A percentile compares a stretch with the other conserved stretches of the same genome.
These are phyloP conservation scores for Neoboletus subvelutipes DNA, from an alignment of 768 basidiomycete species.

Conservation along the genomic window DNA sequence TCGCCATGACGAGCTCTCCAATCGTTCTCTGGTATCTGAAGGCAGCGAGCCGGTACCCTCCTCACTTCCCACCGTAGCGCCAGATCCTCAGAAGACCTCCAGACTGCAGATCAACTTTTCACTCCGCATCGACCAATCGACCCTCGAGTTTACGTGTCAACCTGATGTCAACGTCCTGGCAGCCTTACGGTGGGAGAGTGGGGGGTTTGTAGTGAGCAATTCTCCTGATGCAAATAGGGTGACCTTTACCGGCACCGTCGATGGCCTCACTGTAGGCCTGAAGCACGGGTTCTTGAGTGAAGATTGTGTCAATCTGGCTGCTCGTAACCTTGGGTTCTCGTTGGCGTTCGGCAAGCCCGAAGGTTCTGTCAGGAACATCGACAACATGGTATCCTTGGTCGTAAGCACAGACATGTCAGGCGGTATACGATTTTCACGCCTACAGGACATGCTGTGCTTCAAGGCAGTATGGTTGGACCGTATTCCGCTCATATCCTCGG, in stretches of 20 bases:
- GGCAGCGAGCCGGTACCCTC: constrained; percentile 3
- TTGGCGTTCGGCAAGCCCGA: constrained; percentile 62
- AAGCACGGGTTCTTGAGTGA: constrained; percentile 86
- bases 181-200: constrained; percentile 89
- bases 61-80: constrained; percentile 19
- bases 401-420: constrained; percentile 86
- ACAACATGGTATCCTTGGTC: constrained; percentile 66
- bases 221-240: constrained; percentile 71
- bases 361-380: constrained; percentile 32
- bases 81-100: constrained; percentile 30
- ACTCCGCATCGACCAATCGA: constrained; percentile 88
- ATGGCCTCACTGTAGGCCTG: constrained; percentile 76
- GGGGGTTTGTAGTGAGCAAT: constrained; percentile 81
- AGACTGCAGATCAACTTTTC: constrained; percentile 79
- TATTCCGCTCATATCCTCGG: constrained; percentile 69
- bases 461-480: constrained; percentile 94
- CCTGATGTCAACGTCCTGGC: constrained; percentile 93
- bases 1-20: constrained; percentile 18
- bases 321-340: constrained; percentile 79
- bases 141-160: constrained; percentile 80
- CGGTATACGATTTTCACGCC: constrained; percentile 74
- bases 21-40: constrained; percentile 13
- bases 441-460: constrained; percentile 92
- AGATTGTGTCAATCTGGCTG: constrained; percentile 77
- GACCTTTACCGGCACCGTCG: constrained; percentile 75